A percentile compares a stretch with the other conserved stretches of the same genome.
phyloP scores from a whole-genome alignment of 1,284 basidiomycete species.

The Polyporus tsugae region DNA sequence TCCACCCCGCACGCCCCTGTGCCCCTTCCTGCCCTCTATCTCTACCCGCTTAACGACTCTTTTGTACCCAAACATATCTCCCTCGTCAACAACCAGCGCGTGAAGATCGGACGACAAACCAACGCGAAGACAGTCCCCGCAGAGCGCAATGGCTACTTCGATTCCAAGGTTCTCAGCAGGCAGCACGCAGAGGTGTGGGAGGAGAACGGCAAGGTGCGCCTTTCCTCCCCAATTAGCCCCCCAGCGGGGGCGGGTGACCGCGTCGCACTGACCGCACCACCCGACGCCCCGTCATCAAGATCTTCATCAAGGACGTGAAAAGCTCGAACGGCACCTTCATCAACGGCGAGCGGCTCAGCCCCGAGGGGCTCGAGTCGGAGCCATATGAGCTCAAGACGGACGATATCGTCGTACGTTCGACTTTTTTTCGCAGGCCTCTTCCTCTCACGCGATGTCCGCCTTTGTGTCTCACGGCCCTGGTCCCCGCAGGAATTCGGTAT shows the following conservation, averaged over 20 bases:
- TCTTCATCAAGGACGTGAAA: conserved; percentile 98
- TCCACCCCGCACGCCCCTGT: conserved; percentile 41
- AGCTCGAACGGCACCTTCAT: conserved; percentile 99
- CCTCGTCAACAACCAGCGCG: conserved; percentile 74
- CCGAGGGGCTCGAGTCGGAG: conserved; percentile 92
- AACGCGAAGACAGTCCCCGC: conserved; percentile 96
- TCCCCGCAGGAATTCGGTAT: conserved; percentile 59
- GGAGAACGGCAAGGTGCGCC: conserved; percentile 81
- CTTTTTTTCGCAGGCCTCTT: conserved; percentile 3
- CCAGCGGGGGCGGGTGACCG: neutral
- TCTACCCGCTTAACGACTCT: conserved; percentile 96
- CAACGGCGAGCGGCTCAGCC: conserved; percentile 92
- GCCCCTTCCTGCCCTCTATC: conserved; percentile 79
- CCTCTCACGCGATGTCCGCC: conserved; percentile 8
- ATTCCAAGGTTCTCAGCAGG: conserved; percentile 94
- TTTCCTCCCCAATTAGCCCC: conserved; percentile 1
- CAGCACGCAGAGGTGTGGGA: conserved; percentile 99
- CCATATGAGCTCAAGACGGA: conserved; percentile 95
- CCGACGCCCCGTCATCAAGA: conserved; percentile 54
- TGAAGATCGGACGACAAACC: conserved; percentile 98
- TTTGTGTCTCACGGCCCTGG: conserved; percentile 7
- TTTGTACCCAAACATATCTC: conserved; percentile 97
- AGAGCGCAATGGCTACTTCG: conserved; percentile 96
- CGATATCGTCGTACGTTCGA: conserved; percentile 80
- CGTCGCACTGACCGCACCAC: conserved; percentile 13